These are phyloP conservation scores for Jamesozyma spencerorum DNA, from an alignment of 805 yeast genomes.

Conservation along the genomic window DNA sequence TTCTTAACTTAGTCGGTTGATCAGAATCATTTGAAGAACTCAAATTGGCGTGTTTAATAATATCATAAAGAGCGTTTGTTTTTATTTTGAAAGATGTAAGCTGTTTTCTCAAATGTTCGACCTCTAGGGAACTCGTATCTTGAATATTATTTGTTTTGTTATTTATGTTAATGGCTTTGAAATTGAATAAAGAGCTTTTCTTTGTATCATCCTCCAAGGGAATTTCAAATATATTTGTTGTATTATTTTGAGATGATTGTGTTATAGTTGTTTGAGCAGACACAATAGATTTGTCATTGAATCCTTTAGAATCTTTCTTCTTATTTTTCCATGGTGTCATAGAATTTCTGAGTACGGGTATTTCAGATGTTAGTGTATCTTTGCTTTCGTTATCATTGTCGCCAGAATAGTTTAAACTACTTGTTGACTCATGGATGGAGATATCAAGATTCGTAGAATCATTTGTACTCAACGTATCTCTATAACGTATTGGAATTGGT, in stretches of 20 bases:
- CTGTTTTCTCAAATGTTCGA: slow-evolving; percentile 34
- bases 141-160: background rate
- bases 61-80: slow-evolving; percentile 28
- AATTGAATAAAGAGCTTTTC: background rate
- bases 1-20: slow-evolving; percentile 1
- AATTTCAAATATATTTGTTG: background rate
- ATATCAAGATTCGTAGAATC: background rate
- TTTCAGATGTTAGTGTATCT: slow-evolving; percentile 8
- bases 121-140: slow-evolving; percentile 16
- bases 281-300: background rate
- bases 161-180: background rate
- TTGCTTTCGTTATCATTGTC: slow-evolving; percentile 4
- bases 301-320: background rate
- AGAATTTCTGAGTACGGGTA: slow-evolving; percentile 30
- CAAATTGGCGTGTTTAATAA: slow-evolving; percentile 18
- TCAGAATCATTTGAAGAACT: slow-evolving; percentile 5
- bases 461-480: background rate
- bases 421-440: background rate
- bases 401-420: background rate
- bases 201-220: background rate
- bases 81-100: slow-evolving; percentile 35
- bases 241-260: background rate
- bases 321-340: slow-evolving; percentile 32
- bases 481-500: background rate
- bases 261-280: background rate